A percentile compares a stretch with the other conserved stretches of the same genome.
Evolutionary conservation across 805 yeast species (phyloP).

Genomic region (Saccharomycopsis schoenii): DNA sequence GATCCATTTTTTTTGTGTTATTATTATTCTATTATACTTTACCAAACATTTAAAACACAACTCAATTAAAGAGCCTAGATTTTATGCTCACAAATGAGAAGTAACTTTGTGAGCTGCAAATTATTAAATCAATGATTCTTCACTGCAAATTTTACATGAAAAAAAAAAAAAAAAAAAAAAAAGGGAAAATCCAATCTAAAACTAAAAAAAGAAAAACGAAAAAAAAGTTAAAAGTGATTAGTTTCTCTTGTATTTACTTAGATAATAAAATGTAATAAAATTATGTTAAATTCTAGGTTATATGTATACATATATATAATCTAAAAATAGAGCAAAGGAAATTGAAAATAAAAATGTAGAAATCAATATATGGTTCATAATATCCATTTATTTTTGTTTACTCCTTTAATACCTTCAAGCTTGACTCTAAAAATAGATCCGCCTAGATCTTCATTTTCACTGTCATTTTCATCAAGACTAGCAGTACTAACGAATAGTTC

Average conservation of each 20-base stretch:
- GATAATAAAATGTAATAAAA: too few relatives aligned
- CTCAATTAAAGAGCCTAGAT: too few relatives aligned
- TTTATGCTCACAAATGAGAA: too few relatives aligned
- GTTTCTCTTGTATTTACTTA: too few relatives aligned
- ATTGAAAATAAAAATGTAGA: background rate
- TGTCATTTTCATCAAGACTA: constrained; percentile 33
- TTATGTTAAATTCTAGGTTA: background rate
- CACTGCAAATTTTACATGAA: background rate
- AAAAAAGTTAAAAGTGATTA: background rate
- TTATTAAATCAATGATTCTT: too few relatives aligned
- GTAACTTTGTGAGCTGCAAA: too few relatives aligned
- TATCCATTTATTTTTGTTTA: constrained; percentile 7
- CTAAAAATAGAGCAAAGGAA: background rate
- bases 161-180: background rate
- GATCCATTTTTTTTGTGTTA: constrained; percentile 47
- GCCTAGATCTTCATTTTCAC: constrained; percentile 37
- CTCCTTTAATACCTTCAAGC: constrained; percentile 11
- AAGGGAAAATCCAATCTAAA: background rate
- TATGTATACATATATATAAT: background rate
- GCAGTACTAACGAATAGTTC: constrained; percentile 65
- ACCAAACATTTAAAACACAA: too few relatives aligned
- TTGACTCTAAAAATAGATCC: constrained; percentile 45
- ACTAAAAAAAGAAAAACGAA: background rate
- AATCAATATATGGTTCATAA: background rate
- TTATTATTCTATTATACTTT: background rate